Evolutionary conservation across 805 yeast species (phyloP), one percentile per base, ranked within the genome.

Genomic region (Candida montana): DNA sequence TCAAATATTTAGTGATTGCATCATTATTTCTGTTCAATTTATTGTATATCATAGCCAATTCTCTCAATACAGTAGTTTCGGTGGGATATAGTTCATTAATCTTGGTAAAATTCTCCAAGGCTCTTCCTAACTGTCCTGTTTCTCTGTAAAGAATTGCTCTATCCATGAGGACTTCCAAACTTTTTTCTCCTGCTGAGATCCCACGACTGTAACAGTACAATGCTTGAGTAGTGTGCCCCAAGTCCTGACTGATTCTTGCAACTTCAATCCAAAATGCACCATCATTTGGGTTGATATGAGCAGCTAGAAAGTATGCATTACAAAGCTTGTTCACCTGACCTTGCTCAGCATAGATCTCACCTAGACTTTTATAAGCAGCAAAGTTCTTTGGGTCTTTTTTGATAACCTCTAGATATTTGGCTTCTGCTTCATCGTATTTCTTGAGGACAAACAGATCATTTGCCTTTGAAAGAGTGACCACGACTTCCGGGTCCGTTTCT

Each of bases 281-380:
- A 63, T 90, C 95, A 60, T 79, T 75, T 0, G 87, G 79, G 48
- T 82, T 79, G 12, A 84, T 64, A 55, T 80, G 84, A 1, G 96
- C 90, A 23, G 95, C 93, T 40, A 85, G 54, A 51, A 84, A 66
- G 96, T 96, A 79, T 36, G 83, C 74, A 55, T 79, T 79, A 58
- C 95, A 80, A 58, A 95, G 77, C 55, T 84, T 83, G 49, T 81
- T 77, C 37, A 74, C 62, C 35, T 79, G 69, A 1, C 88, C 90
- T 46, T 79, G 81, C 39, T 74, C 66, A 42, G 77, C 72, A 49
- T 84, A 82, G 35, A 91, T 84, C 54, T 86, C 95, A 35, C 96
- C 97, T 34, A 89, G 64, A 0, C 95, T 84, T 53, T 84, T 82
- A 67, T 90, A 90, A 0, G 96, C 96, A 34, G 84, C 78, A 59